Evolutionary conservation across 2,329 filamentous ascomycete species (phyloP).

Genomic region (Pseudogymnoascus sp.): DNA sequence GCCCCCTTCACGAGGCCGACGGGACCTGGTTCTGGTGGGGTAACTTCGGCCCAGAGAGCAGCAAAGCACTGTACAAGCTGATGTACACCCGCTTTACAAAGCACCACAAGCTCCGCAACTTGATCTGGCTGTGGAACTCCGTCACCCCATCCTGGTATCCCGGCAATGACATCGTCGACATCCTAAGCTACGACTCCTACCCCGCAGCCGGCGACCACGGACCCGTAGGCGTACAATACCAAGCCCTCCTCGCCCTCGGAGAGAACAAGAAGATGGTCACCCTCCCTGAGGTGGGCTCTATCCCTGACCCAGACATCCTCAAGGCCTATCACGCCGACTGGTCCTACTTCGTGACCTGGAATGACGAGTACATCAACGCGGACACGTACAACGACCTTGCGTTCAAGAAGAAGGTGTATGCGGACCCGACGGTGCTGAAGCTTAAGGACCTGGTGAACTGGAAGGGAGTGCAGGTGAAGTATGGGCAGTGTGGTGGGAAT

Average conservation of each 20-base stretch:
- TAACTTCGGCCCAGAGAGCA: constrained; percentile 37
- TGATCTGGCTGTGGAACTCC: constrained; percentile 45
- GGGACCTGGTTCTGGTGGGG: constrained; percentile 47
- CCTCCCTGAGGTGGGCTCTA: constrained; percentile 38
- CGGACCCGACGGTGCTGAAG: constrained; percentile 21
- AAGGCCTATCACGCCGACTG: constrained; percentile 39
- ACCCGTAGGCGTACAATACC: constrained; percentile 37
- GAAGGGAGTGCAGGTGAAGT: constrained; percentile 16
- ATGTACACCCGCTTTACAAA: constrained; percentile 38
- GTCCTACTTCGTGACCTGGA: constrained; percentile 41
- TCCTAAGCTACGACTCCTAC: constrained; percentile 40
- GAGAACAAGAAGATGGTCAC: constrained; percentile 40
- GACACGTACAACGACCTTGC: constrained; percentile 34
- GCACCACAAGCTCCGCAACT: constrained; percentile 37
- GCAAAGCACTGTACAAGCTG: constrained; percentile 36
- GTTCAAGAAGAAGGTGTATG: constrained; percentile 31
- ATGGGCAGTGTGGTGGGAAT: background rate
- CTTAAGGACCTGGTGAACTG: constrained; percentile 22
- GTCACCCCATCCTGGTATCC: constrained; percentile 39
- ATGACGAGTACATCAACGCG: constrained; percentile 36
- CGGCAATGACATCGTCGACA: constrained; percentile 37
- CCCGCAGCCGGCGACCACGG: constrained; percentile 24
- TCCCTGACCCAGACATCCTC: constrained; percentile 29
- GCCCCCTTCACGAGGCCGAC: constrained; percentile 43
- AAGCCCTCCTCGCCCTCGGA: constrained; percentile 35